Conservation (phyloP, 129 eudicot genomes). For the Helichrysum umbraculigerum region DNA sequence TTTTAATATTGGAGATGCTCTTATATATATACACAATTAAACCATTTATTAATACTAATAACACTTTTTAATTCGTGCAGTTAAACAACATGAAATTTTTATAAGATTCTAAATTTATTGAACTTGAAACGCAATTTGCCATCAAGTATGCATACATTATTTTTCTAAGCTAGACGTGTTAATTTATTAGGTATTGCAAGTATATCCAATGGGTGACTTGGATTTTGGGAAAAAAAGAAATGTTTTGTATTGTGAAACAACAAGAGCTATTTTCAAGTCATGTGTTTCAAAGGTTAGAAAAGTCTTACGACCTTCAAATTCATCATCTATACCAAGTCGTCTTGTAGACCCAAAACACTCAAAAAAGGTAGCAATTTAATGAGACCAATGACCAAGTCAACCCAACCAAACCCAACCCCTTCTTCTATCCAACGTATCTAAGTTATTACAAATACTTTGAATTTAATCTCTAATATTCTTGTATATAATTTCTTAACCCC, state of each 20-base stretch:
- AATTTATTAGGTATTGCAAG: too few relatives aligned
- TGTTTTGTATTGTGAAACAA: constrained; percentile 23
- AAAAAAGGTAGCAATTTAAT: background rate
- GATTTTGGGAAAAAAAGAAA: background rate
- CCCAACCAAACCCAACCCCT: background rate
- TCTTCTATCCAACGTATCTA: background rate
- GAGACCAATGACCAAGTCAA: constrained; percentile 12
- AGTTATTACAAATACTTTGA: constrained; percentile 6
- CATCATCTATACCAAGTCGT: background rate
- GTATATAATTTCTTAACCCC: background rate
- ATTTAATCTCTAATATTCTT: background rate
- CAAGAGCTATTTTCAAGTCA: constrained; percentile 31
- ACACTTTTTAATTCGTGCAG: too few relatives aligned
- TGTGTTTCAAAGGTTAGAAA: constrained; percentile 53
- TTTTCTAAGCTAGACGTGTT: too few relatives aligned
- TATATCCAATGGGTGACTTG: background rate
- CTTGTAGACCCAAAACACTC: constrained; percentile 1
- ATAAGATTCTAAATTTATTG: too few relatives aligned
- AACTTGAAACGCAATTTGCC: too few relatives aligned
- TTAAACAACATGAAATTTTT: too few relatives aligned
- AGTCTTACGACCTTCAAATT: constrained; percentile 13
- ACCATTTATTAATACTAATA: too few relatives aligned
- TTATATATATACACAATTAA: too few relatives aligned
- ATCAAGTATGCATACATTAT: too few relatives aligned
- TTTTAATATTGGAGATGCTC: too few relatives aligned